Base-by-base conservation (phyloP, 768 basidiomycete genomes). In the Panaeolus papilionaceus region DNA sequence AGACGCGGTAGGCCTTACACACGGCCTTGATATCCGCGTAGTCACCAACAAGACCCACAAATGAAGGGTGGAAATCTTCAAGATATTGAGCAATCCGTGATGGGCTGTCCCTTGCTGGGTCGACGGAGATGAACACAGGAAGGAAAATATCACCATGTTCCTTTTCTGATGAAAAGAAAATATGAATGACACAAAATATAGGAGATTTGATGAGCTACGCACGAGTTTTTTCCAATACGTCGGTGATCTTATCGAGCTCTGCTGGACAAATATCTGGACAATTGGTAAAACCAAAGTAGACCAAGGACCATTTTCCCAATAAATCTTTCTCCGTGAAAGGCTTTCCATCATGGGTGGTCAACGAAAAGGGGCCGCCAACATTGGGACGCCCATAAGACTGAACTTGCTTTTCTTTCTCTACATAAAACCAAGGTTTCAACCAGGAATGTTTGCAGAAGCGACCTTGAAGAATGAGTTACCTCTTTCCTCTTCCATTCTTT, bases 211-310 rank as follows among this genome's bases (percentile, higher is more conserved):
- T 23, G 23, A 49, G 33, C 38, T 20, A 77, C 92, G 68, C 70
- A 94, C 95, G 91, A 64, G 94, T 82, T 61, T 83, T 79, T 38
- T 91, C 84, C 49, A 99, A 83, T 18, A 96, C 89, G 0, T 79
- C 83, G 12, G 92, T 89, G 81, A 98, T 89, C 83, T 99, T 99
- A 82, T 99, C 98, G 37, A 99, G 84, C 80, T 99, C 97, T 65
- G 96, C 94, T 1, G 98, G 98, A 75, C 98, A 99, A 64, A 99
- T 98, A 79, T 99, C 98, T 6, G 98, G 97, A 79, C 98, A 99
- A 79, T 99, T 97, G 38, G 97, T 96, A 83, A 99, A 99, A n/a
- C 98, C 98, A 79, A 99, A 99, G 81, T 98, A 94, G 58, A 94
- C 85, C 67, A 94, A 80, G n/a, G 85, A 92, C 94, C 94, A 98